Conservation (phyloP, 352 stramenopile species). For the Thraustochytrium striatum region DNA sequence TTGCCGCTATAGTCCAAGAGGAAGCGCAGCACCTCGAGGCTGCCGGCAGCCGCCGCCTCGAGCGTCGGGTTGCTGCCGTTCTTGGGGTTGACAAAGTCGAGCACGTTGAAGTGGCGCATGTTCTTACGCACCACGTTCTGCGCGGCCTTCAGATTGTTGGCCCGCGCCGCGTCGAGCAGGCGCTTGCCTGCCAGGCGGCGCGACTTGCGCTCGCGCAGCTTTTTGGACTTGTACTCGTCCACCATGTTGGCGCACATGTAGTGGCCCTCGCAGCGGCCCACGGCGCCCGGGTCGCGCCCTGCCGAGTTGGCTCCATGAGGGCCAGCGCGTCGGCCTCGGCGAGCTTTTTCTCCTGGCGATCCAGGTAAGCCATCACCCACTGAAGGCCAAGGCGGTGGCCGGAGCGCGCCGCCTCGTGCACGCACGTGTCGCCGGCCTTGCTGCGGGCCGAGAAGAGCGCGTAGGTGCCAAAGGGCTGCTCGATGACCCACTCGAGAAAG, state of each 20-base stretch:
- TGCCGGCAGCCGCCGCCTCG: constrained; percentile 9
- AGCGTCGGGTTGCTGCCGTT: background rate
- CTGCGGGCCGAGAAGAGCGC: background rate
- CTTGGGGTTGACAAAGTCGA: background rate
- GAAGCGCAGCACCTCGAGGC: background rate
- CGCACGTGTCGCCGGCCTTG: constrained; percentile 11
- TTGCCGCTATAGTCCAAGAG: background rate
- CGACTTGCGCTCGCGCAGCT: background rate
- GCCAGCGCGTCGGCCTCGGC: constrained; percentile 1
- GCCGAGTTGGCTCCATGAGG: background rate
- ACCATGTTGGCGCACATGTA: constrained; percentile 29
- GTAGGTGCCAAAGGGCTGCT: background rate
- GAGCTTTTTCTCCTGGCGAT: constrained; percentile 6
- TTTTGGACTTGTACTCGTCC: constrained; percentile 8
- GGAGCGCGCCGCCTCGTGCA: constrained; percentile 6
- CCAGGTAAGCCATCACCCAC: constrained; percentile 17
- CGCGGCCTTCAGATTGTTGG: constrained; percentile 23
- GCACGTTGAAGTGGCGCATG: constrained; percentile 13
- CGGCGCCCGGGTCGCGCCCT: background rate
- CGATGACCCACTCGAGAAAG: constrained; percentile 32
- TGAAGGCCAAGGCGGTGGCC: constrained; percentile 4
- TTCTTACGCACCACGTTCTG: constrained; percentile 11
- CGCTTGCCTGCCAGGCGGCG: constrained; percentile 3
- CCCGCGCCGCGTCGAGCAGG: constrained; percentile 5
- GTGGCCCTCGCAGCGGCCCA: constrained; percentile 19